A percentile compares a stretch with the other conserved stretches of the same genome.
These are phyloP conservation scores for Rhizopus delemar DNA, from an alignment of 371 early-diverging fungal genomes.

Conservation along the genomic window DNA sequence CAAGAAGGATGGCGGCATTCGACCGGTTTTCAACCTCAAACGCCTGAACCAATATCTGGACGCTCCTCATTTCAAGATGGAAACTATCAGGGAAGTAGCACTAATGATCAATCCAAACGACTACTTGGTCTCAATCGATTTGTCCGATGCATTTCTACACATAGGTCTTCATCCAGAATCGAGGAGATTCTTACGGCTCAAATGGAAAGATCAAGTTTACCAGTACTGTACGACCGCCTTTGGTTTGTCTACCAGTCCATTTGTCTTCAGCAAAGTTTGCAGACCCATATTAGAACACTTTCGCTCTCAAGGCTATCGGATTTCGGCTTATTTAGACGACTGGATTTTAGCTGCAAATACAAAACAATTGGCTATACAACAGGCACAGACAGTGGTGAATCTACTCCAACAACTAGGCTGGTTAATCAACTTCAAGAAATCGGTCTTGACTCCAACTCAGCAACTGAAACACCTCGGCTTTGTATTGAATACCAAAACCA, in stretches of 20 bases:
- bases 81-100: slow-evolving; percentile 23
- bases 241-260: slow-evolving; percentile 48
- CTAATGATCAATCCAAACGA: slow-evolving; percentile 26
- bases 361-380: not conserved
- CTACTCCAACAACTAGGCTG: slow-evolving; percentile 7
- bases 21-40: slow-evolving; percentile 30
- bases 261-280: slow-evolving; percentile 42
- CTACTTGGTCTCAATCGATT: slow-evolving; percentile 32
- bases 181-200: slow-evolving; percentile 38
- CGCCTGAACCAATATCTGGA: slow-evolving; percentile 26
- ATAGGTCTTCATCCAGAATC: slow-evolving; percentile 20
- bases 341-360: slow-evolving; percentile 7
- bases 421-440: slow-evolving; percentile 10
- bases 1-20: slow-evolving; percentile 28
- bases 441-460: slow-evolving; percentile 12
- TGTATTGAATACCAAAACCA: slow-evolving; percentile 21
- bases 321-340: slow-evolving; percentile 19
- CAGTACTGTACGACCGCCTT: slow-evolving; percentile 50
- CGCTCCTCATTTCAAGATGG: slow-evolving; percentile 32
- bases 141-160: slow-evolving; percentile 37
- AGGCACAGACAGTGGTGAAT: not conserved
- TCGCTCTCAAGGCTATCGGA: slow-evolving; percentile 14
- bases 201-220: slow-evolving; percentile 43
- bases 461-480: slow-evolving; percentile 29
- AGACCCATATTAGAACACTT: slow-evolving; percentile 32